phyloP scores from a whole-genome alignment of 495 filamentous ascomycete species.

The Penicillium pancosmium region DNA sequence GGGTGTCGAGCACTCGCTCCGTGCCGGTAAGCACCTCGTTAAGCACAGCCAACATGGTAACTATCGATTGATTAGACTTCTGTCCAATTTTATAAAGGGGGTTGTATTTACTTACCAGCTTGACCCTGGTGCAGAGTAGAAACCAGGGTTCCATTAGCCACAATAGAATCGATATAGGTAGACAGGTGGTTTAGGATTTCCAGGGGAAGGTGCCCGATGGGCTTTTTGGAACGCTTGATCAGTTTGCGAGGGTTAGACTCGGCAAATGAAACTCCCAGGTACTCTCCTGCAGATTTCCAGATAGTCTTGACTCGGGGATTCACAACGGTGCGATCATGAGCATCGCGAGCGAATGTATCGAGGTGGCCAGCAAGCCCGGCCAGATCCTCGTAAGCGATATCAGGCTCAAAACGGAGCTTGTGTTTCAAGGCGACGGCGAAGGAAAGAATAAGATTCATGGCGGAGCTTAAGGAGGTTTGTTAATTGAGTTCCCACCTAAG shows the following conservation, averaged over 20 bases:
- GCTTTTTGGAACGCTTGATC: slow-evolving; percentile 64
- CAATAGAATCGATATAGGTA: slow-evolving; percentile 62
- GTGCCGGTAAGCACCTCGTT: slow-evolving; percentile 76
- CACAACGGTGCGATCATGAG: slow-evolving; percentile 54
- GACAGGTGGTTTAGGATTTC: slow-evolving; percentile 76
- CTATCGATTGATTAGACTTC: slow-evolving; percentile 15
- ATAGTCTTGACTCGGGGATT: slow-evolving; percentile 46
- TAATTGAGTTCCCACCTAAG: not conserved
- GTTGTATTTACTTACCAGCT: slow-evolving; percentile 33
- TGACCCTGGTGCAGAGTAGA: slow-evolving; percentile 49
- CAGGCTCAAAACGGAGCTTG: slow-evolving; percentile 86
- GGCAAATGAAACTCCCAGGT: slow-evolving; percentile 70
- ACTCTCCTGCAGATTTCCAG: slow-evolving; percentile 68
- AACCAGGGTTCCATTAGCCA: slow-evolving; percentile 57
- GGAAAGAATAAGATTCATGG: slow-evolving; percentile 79
- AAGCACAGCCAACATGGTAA: slow-evolving; percentile 48
- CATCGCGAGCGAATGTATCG: slow-evolving; percentile 66
- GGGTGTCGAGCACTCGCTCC: slow-evolving; percentile 83
- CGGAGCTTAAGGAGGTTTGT: slow-evolving; percentile 49
- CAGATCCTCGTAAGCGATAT: slow-evolving; percentile 69
- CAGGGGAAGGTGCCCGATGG: slow-evolving; percentile 74
- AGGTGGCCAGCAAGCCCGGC: slow-evolving; percentile 48
- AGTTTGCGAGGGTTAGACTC: slow-evolving; percentile 72
- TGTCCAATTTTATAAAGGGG: not conserved
- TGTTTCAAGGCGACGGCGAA: slow-evolving; percentile 80